phyloP scores from a whole-genome alignment of 2,329 filamentous ascomycete species.

The Cladosporium halotolerans region DNA sequence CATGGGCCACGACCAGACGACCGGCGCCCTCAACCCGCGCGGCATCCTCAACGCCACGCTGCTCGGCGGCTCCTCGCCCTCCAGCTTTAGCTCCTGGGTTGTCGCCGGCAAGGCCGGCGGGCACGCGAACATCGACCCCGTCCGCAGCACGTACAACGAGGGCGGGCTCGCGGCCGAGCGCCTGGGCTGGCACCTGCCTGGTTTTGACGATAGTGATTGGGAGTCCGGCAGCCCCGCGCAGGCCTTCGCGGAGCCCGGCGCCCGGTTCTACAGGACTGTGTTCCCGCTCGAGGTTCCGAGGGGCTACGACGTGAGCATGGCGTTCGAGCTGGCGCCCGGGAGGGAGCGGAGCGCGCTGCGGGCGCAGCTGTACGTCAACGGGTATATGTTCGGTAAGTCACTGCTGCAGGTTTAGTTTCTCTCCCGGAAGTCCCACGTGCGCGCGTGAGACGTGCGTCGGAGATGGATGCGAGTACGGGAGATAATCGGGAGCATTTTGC shows the following conservation, averaged over 20 bases:
- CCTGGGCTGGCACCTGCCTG: conserved; percentile 54
- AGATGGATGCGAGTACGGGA: neutral
- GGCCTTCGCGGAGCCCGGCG: conserved; percentile 44
- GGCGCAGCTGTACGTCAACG: conserved; percentile 56
- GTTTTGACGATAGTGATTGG: conserved; percentile 47
- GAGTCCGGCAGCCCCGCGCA: conserved; percentile 31
- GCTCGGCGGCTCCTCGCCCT: conserved; percentile 26
- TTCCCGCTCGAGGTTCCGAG: conserved; percentile 46
- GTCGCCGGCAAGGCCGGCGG: conserved; percentile 53
- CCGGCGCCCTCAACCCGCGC: conserved; percentile 42
- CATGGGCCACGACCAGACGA: conserved; percentile 53
- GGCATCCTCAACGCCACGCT: conserved; percentile 51
- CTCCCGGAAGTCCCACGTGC: neutral
- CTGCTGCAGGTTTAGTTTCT: neutral
- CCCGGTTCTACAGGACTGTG: conserved; percentile 50
- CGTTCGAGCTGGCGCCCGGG: conserved; percentile 48
- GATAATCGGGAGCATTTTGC: neutral
- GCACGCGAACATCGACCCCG: conserved; percentile 47
- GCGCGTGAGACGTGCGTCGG: neutral
- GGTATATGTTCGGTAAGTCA: conserved; percentile 36
- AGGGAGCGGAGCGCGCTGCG: conserved; percentile 38
- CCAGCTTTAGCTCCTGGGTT: conserved; percentile 50
- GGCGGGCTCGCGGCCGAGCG: conserved; percentile 55
- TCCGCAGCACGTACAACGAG: conserved; percentile 52
- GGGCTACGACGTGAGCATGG: conserved; percentile 50